Conservation (phyloP, 192 early-diverging fungal genomes). For the Radiomyces spectabilis region DNA sequence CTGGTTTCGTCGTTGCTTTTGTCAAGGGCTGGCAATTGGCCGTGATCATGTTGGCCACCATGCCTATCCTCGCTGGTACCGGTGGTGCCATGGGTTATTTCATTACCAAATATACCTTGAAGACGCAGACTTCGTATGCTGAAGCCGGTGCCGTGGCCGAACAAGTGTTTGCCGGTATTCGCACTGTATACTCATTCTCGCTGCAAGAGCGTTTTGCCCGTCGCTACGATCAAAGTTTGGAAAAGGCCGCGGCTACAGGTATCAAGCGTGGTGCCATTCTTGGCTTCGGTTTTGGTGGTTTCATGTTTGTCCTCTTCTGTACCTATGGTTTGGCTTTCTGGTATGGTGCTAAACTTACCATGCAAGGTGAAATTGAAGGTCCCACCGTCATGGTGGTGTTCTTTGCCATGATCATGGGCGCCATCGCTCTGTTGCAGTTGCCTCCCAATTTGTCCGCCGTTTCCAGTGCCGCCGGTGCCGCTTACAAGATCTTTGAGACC, state of each 20-base stretch:
- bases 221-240: conserved; percentile 56
- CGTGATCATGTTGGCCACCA: conserved; percentile 67
- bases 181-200: conserved; percentile 86
- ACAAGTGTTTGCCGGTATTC: conserved; percentile 74
- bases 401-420: conserved; percentile 82
- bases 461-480: conserved; percentile 74
- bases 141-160: conserved; percentile 79
- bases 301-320: conserved; percentile 70
- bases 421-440: conserved; percentile 57
- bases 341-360: conserved; percentile 65
- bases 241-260: conserved; percentile 52
- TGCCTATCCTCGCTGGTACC: conserved; percentile 60
- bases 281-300: conserved; percentile 63
- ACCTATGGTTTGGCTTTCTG: conserved; percentile 79
- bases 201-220: conserved; percentile 61
- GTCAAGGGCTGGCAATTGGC: conserved; percentile 73
- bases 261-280: conserved; percentile 52
- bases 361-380: conserved; percentile 29
- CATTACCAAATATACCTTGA: conserved; percentile 38
- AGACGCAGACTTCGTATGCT: conserved; percentile 62
- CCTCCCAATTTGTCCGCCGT: conserved; percentile 71
- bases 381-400: conserved; percentile 73
- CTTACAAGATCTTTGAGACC: conserved; percentile 66
- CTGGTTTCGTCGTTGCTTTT: conserved; percentile 75
- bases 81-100: conserved; percentile 32